phyloP scores from a whole-genome alignment of 495 filamentous ascomycete genomes.

The Neurospora sp. region DNA sequence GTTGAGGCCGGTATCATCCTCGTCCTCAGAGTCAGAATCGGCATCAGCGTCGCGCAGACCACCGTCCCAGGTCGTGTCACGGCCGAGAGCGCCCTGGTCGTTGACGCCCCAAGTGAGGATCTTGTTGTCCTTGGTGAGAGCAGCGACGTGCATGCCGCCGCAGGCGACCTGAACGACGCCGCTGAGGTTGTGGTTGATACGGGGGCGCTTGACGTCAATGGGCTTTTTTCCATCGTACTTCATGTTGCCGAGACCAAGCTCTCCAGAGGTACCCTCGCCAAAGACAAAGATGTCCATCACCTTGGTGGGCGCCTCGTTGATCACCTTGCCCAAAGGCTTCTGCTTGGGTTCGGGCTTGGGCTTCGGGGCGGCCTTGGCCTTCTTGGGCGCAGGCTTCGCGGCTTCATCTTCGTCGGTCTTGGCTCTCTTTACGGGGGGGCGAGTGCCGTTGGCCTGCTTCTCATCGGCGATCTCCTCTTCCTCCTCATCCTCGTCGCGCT shows the following conservation, averaged over 20 bases:
- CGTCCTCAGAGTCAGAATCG: slow-evolving; percentile 31
- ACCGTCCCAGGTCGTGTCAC: slow-evolving; percentile 44
- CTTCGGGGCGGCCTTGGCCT: slow-evolving; percentile 8
- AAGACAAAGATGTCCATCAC: slow-evolving; percentile 44
- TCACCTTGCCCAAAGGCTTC: slow-evolving; percentile 6
- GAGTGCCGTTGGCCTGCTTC: slow-evolving; percentile 1
- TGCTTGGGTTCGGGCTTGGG: slow-evolving; percentile 2
- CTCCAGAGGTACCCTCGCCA: slow-evolving; percentile 43
- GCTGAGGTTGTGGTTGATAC: slow-evolving; percentile 43
- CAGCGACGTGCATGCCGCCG: slow-evolving; percentile 57
- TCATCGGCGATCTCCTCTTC: slow-evolving; percentile 3
- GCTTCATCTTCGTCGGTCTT: slow-evolving; percentile 3
- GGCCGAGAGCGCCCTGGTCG: slow-evolving; percentile 55
- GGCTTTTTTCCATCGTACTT: slow-evolving; percentile 39
- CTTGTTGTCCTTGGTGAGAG: slow-evolving; percentile 52
- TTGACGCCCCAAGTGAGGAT: slow-evolving; percentile 66
- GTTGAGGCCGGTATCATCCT: slow-evolving; percentile 42
- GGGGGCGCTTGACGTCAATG: slow-evolving; percentile 47
- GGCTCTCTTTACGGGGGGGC: neutral
- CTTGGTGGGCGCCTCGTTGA: slow-evolving; percentile 34
- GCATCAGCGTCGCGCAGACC: slow-evolving; percentile 52
- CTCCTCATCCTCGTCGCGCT: slow-evolving; percentile 11
- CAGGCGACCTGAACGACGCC: slow-evolving; percentile 51
- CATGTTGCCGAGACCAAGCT: slow-evolving; percentile 41
- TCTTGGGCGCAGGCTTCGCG: slow-evolving; percentile 4